A percentile compares a stretch with the other conserved stretches of the same genome.
phyloP scores from a whole-genome alignment of 2,329 filamentous ascomycete species.

The Tolypocladium sp. region DNA sequence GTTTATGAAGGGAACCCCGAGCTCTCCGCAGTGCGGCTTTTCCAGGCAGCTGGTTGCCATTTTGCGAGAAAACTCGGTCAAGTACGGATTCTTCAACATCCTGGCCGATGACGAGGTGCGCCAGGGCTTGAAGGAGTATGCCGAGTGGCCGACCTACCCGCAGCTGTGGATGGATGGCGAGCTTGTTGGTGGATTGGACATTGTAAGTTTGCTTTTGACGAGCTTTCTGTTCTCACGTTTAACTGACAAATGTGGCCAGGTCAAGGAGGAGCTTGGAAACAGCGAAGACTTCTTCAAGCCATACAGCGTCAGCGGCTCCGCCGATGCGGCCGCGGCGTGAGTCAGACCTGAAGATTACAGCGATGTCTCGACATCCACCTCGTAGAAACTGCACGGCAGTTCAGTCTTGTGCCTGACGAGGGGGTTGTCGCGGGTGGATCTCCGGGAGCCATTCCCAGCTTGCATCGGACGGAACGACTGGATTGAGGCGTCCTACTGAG shows the following conservation, averaged over 20 bases:
- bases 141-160: conserved; percentile 98
- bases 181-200: conserved; percentile 87
- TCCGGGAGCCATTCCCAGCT: background rate
- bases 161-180: conserved; percentile 90
- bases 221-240: too few species aligned
- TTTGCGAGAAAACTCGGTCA: conserved; percentile 79
- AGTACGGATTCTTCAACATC: conserved; percentile 99
- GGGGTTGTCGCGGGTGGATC: background rate
- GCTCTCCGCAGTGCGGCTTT: conserved; percentile 83
- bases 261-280: conserved; percentile 86
- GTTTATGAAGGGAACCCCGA: conserved; percentile 96
- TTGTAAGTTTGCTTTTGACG: conserved; percentile 54
- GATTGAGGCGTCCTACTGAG: background rate
- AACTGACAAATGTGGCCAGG: conserved; percentile 38
- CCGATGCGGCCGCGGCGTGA: conserved; percentile 25
- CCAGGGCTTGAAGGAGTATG: conserved; percentile 91
- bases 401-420: background rate
- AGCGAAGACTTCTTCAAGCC: conserved; percentile 74
- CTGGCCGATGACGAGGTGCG: conserved; percentile 94
- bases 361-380: background rate
- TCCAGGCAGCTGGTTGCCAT: conserved; percentile 82
- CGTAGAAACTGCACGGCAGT: background rate
- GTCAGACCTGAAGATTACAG: background rate
- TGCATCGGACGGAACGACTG: background rate
- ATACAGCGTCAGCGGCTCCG: conserved; percentile 48